Base-by-base conservation (phyloP, 768 basidiomycete species). In the Trametes gibbosa region DNA sequence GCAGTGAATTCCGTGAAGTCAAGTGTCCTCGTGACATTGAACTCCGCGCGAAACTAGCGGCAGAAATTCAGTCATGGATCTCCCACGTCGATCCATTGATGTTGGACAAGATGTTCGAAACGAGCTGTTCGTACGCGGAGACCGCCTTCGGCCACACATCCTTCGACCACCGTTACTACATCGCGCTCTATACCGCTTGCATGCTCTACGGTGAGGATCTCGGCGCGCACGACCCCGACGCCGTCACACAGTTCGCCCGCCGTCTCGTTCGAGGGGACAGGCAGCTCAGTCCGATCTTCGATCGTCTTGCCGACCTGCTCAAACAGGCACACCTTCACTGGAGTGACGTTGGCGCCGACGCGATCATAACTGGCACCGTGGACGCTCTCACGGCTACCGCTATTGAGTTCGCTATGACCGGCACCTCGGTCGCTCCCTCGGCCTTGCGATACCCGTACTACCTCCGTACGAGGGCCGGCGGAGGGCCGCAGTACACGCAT, bases 181-280 rank as follows among this genome's bases (percentile, higher is more conserved):
- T 80, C 41, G 72, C 75, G 6, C 66, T 80, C 17, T 79, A 71
- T 58, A 80, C 78, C 2, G 72, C 77, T 0, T 74, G 71, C 43
- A 59, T 69, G 25, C 71, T 73, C 50, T 74, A 65, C 35, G 58
- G 74, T 29, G 79, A 81, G 59, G 78, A 81, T 48, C 65, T 71
- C 17, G 61, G 65, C 5, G 62, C 61, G 24, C 42, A 57, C 29
- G 72, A 74, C 53, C 53, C 58, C 13, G 61, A 59, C 9, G 60
- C 68, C 12, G 65, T 78, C 14, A 67, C 71, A 14, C 61, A 63
- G 12, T 81, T 81, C 66, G 73, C 72, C 21, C 66, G 72, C 25
- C 61, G 73, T 0, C 75, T 79, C 29, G 41, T 75, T 1, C 35
- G 37, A 5, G 67, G 65, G 13, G 34, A 66, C 27, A 58, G 56